Evolutionary conservation across 2,329 filamentous ascomycete species (phyloP).

Genomic region (Venturia asperata): DNA sequence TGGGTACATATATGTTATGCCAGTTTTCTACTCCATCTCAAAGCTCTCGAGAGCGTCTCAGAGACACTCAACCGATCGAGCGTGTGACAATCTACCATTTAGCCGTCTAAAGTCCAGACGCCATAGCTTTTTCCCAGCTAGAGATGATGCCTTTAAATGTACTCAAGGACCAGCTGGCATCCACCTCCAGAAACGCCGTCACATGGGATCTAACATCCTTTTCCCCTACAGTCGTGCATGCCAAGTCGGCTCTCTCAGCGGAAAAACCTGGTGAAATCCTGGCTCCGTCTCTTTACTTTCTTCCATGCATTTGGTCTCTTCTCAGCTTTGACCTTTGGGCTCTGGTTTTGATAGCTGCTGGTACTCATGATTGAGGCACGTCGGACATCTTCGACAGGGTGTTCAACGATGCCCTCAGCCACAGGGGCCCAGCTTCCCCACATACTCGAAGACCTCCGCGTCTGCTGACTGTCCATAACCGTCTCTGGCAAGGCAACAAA

Average conservation of each 20-base stretch:
- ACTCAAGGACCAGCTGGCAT: too few relatives aligned
- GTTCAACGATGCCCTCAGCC: conserved; percentile 11
- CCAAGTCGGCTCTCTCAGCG: background rate
- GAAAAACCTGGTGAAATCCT: conserved; percentile 8
- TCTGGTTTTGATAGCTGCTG: conserved; percentile 1
- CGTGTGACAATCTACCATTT: background rate
- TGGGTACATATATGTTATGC: background rate
- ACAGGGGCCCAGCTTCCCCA: background rate
- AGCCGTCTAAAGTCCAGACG: background rate
- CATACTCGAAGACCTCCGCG: background rate
- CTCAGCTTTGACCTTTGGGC: background rate
- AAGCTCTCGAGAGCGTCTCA: conserved; percentile 19
- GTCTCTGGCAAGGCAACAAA: conserved; percentile 13
- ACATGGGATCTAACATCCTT: background rate
- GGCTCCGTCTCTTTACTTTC: conserved; percentile 8
- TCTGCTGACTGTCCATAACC: conserved; percentile 3
- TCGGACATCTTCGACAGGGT: background rate
- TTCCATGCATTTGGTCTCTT: conserved; percentile 3
- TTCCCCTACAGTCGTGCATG: background rate
- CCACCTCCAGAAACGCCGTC: background rate
- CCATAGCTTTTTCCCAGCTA: background rate
- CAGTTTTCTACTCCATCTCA: background rate
- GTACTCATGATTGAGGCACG: conserved; percentile 13
- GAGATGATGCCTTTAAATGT: background rate
- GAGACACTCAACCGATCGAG: conserved; percentile 20